These are phyloP conservation scores for Papiliotrema terrestris DNA, from an alignment of 1,284 basidiomycete genomes.

Conservation along the genomic window DNA sequence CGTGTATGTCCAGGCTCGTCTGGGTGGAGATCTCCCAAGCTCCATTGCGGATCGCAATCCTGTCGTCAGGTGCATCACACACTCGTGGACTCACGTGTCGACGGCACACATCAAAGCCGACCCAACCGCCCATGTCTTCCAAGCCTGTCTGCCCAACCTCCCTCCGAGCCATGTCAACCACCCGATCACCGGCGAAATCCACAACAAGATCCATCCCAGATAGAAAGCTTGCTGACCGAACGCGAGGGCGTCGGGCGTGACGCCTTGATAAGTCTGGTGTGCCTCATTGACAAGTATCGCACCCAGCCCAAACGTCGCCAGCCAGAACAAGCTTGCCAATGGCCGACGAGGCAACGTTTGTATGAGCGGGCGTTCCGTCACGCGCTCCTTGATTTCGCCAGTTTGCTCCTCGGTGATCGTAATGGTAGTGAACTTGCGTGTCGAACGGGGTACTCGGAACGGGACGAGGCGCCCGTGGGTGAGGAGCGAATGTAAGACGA, in stretches of 20 bases:
- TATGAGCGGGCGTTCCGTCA: conserved; percentile 1
- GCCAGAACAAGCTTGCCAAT: conserved; percentile 19
- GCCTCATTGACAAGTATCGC: conserved; percentile 20
- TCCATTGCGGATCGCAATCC: conserved; percentile 28
- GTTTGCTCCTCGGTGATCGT: not conserved
- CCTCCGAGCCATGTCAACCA: conserved; percentile 33
- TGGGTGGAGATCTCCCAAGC: conserved; percentile 30
- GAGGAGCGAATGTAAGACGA: conserved; percentile 28
- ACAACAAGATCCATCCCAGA: conserved; percentile 36
- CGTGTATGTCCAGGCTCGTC: conserved; percentile 24
- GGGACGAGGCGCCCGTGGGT: conserved; percentile 24
- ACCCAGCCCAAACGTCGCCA: conserved; percentile 12
- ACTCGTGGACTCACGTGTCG: conserved; percentile 30
- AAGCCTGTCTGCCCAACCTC: conserved; percentile 8
- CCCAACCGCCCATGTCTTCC: conserved; percentile 17
- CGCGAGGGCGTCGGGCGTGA: conserved; percentile 1
- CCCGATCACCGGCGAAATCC: conserved; percentile 34
- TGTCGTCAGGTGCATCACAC: conserved; percentile 7
- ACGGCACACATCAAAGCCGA: conserved; percentile 27
- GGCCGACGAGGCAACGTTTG: conserved; percentile 33
- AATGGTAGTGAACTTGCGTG: not conserved
- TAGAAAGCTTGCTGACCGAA: conserved; percentile 28
- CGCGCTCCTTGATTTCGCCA: not conserved
- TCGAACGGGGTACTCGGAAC: conserved; percentile 12
- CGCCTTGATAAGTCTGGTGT: conserved; percentile 5